A percentile compares a stretch with the other conserved stretches of the same genome.
Evolutionary conservation across 495 filamentous ascomycete species (phyloP).

Genomic region (Durotheca rogersii): DNA sequence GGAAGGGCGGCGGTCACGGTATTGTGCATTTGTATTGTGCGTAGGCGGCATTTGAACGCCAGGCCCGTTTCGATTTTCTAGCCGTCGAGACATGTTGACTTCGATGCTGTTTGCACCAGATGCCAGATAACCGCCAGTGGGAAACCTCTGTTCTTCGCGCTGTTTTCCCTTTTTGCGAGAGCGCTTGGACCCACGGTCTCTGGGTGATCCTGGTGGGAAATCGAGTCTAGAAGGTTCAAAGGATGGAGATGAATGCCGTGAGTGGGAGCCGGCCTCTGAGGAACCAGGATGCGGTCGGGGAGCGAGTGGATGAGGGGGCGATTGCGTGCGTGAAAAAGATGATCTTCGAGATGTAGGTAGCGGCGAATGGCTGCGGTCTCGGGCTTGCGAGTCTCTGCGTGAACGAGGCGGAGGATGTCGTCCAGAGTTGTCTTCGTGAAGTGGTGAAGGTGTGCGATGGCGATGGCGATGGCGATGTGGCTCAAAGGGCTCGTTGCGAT

Average conservation of each 20-base stretch:
- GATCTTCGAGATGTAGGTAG: constrained; percentile 32
- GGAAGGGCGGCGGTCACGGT: constrained; percentile 50
- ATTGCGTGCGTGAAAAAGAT: constrained; percentile 42
- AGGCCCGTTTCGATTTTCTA: constrained; percentile 44
- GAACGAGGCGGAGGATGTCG: constrained; percentile 9
- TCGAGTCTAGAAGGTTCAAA: constrained; percentile 34
- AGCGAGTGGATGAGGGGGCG: constrained; percentile 34
- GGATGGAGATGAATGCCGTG: constrained; percentile 38
- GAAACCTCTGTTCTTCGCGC: constrained; percentile 37
- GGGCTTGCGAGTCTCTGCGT: constrained; percentile 24
- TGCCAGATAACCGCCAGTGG: constrained; percentile 35
- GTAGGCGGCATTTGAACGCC: constrained; percentile 35
- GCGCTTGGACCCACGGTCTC: constrained; percentile 31
- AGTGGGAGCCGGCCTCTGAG: constrained; percentile 39
- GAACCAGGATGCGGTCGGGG: constrained; percentile 36
- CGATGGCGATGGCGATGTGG: constrained; percentile 21
- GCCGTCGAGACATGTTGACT: constrained; percentile 46
- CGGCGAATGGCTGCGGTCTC: constrained; percentile 32
- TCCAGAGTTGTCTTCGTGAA: constrained; percentile 24
- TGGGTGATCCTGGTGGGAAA: constrained; percentile 31
- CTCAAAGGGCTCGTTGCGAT: constrained; percentile 23
- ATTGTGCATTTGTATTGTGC: constrained; percentile 35
- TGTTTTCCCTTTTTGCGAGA: constrained; percentile 37
- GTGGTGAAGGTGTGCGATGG: constrained; percentile 38
- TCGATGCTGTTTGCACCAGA: constrained; percentile 52